Conservation (phyloP, 2,329 filamentous ascomycete genomes). For the Leptoxyphium fumago region DNA sequence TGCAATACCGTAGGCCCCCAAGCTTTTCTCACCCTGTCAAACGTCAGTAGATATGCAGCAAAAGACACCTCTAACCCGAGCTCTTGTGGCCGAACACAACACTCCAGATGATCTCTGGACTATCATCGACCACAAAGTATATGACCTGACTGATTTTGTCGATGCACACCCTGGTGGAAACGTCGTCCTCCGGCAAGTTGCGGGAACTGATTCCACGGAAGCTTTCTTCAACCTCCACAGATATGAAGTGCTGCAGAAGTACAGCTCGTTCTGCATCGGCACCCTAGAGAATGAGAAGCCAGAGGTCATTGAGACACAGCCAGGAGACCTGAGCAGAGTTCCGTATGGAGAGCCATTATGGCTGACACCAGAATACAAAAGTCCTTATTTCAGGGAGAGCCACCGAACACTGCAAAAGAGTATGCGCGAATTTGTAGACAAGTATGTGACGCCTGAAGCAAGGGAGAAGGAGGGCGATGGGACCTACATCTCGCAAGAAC, state of each 20-base stretch:
- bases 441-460: slow-evolving; percentile 58
- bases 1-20: too few species aligned
- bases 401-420: slow-evolving; percentile 55
- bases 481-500: slow-evolving; percentile 50
- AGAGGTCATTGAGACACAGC: slow-evolving; percentile 52
- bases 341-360: slow-evolving; percentile 79
- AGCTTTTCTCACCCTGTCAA: too few species aligned
- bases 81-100: slow-evolving; percentile 60
- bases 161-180: slow-evolving; percentile 75
- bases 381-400: slow-evolving; percentile 65
- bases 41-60: neutral
- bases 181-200: slow-evolving; percentile 65
- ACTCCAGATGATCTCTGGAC: slow-evolving; percentile 65
- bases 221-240: slow-evolving; percentile 75
- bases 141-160: slow-evolving; percentile 72
- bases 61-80: slow-evolving; percentile 26
- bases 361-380: slow-evolving; percentile 63
- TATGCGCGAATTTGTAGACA: slow-evolving; percentile 58
- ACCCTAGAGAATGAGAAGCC: slow-evolving; percentile 60
- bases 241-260: slow-evolving; percentile 76
- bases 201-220: slow-evolving; percentile 64
- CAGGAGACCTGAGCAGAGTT: slow-evolving; percentile 59
- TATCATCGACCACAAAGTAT: slow-evolving; percentile 75
- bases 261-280: slow-evolving; percentile 59
- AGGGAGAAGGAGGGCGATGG: slow-evolving; percentile 62